These are phyloP conservation scores for Penicillium fuscoglaucum DNA, from an alignment of 2,329 filamentous ascomycete genomes.

Conservation along the genomic window DNA sequence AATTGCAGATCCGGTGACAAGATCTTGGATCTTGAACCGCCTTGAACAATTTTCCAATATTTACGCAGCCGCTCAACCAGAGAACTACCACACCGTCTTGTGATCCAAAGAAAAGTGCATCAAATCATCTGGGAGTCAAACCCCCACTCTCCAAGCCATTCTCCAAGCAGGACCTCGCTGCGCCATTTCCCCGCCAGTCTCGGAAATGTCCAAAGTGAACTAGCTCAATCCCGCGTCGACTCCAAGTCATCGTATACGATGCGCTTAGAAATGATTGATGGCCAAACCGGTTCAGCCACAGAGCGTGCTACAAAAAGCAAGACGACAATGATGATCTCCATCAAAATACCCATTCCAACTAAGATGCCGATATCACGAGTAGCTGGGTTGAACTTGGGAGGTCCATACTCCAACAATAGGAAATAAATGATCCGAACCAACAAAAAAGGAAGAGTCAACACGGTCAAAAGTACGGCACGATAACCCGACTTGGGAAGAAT, in stretches of 20 bases:
- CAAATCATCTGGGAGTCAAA: not conserved
- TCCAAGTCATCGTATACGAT: constrained; percentile 7
- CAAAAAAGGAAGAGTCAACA: constrained; percentile 25
- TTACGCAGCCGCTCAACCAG: constrained; percentile 27
- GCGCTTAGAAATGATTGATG: not conserved
- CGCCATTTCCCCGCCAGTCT: not conserved
- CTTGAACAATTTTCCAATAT: constrained; percentile 26
- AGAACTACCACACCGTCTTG: constrained; percentile 15
- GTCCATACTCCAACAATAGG: constrained; percentile 23
- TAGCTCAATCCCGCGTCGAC: constrained; percentile 3
- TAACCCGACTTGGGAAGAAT: constrained; percentile 21
- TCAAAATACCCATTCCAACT: constrained; percentile 28
- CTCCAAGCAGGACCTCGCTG: not conserved
- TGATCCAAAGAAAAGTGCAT: constrained; percentile 2
- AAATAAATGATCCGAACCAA: constrained; percentile 26
- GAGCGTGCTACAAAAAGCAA: constrained; percentile 24
- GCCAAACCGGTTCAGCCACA: constrained; percentile 25
- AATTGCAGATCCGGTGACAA: constrained; percentile 25
- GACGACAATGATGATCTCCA: constrained; percentile 27
- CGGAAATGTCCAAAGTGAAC: not conserved
- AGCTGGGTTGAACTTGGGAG: constrained; percentile 18
- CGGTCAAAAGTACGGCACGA: constrained; percentile 20
- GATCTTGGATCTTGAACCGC: constrained; percentile 27
- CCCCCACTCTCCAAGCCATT: not conserved
- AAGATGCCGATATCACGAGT: constrained; percentile 19